phyloP scores from a whole-genome alignment of 2,329 filamentous ascomycete species.

The Penicillium verrucosum region DNA sequence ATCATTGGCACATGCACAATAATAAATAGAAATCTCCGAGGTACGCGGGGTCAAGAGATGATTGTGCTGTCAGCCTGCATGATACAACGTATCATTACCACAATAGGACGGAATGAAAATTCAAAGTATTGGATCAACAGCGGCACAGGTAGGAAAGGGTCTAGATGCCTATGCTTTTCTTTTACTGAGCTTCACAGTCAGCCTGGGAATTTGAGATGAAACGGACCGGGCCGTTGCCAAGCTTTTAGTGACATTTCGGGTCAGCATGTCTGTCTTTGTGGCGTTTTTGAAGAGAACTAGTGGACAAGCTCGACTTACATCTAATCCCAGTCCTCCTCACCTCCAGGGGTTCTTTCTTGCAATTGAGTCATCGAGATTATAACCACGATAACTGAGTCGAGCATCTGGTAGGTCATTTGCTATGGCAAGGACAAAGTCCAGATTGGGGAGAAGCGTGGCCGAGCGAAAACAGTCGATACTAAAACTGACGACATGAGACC shows the following conservation, averaged over 20 bases:
- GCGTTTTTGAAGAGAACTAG: constrained; percentile 7
- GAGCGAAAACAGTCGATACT: constrained; percentile 94
- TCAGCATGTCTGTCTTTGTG: neutral
- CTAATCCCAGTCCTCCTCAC: constrained; percentile 14
- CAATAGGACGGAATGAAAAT: neutral
- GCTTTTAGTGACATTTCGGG: neutral
- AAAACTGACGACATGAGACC: constrained; percentile 94
- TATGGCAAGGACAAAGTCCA: constrained; percentile 19
- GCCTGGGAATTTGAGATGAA: constrained; percentile 3
- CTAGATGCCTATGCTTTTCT: constrained; percentile 15
- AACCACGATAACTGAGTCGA: constrained; percentile 12
- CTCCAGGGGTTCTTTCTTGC: constrained; percentile 12
- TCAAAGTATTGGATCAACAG: neutral
- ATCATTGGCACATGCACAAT: neutral
- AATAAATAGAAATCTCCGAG: neutral
- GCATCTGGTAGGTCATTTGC: constrained; percentile 14
- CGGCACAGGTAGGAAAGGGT: constrained; percentile 12
- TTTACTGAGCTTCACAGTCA: constrained; percentile 9
- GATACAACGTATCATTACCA: neutral
- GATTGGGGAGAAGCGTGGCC: constrained; percentile 83
- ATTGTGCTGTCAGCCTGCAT: neutral
- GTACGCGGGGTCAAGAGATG: neutral
- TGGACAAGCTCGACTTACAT: constrained; percentile 9
- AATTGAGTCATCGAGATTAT: constrained; percentile 7
- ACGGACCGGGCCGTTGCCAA: constrained; percentile 13